Base-by-base conservation (phyloP, 805 yeast species). In the Komagataella ulmi region DNA sequence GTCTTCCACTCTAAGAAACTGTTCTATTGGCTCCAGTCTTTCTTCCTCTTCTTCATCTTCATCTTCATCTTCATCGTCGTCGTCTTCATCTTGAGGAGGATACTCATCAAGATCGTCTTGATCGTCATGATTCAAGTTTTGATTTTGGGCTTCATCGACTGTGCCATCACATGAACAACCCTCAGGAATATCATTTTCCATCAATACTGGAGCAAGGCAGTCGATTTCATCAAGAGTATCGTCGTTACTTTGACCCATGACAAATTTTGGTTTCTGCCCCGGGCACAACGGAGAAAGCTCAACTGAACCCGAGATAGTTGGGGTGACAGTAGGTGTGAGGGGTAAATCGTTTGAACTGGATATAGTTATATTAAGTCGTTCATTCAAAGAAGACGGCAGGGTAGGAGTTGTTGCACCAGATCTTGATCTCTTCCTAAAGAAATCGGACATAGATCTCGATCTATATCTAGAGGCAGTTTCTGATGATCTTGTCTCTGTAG, bases 1-100 rank as follows among this genome's bases (percentile, higher is more conserved):
- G n/a, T 53, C 58, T n/a, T 67, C 71, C 7, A 65, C 62, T 18
- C 59, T 64, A 43, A 60, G 66, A 14, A 59, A 52, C 50, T 65
- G 51, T 17, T 30, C 52, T 5, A 50, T 53, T n/a, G 48, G 53
- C 1, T 54, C 55, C 12, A 23, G 53, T 7, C 24, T 47, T 4
- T 48, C 54, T 1, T 56, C 56, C 21, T 59, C 65, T 17, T 61
- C 57, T 51, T 64, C 68, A 8, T 61, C 66, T 19, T 62, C 68
- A n/a, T 58, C 59, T 21, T 62, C 65, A 3, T 62, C 60, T 17
- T 49, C 58, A 36, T 53, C 55, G 4, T 57, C 63, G 3, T 55
- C 62, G 17, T 58, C 63, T 14, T 61, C 66, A 14, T 60, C 61
- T 24, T 62, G 56, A 47, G 56, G 60, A 44, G 51, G 60, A 46